A percentile compares a stretch with the other conserved stretches of the same genome.
Evolutionary conservation across 2,329 filamentous ascomycete genomes (phyloP).

Genomic region (Bipolaris bicolor): DNA sequence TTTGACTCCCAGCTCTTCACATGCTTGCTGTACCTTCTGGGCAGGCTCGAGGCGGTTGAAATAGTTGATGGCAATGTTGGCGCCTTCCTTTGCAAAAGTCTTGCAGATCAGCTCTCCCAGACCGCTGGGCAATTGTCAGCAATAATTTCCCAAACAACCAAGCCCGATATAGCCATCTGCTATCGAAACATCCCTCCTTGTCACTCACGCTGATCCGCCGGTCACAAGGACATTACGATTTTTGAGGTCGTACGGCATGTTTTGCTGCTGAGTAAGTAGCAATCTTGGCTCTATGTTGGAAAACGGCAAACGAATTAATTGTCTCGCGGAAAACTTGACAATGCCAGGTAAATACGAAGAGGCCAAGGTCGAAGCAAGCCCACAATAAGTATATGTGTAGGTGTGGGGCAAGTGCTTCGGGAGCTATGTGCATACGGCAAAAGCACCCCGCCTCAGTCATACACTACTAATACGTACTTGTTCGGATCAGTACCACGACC

Average conservation of each 20-base stretch:
- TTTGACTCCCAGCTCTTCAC: constrained; percentile 60
- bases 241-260: constrained; percentile 68
- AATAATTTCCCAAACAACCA: background rate
- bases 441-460: no score
- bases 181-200: background rate
- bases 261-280: background rate
- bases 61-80: constrained; percentile 77
- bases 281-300: background rate
- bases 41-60: constrained; percentile 66
- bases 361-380: no score
- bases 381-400: background rate
- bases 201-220: constrained; percentile 65
- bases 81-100: constrained; percentile 71
- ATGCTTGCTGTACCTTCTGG: constrained; percentile 61
- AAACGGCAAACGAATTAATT: background rate
- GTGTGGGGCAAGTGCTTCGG: background rate
- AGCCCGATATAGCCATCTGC: background rate
- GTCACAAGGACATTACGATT: constrained; percentile 69
- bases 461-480: no score
- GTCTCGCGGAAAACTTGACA: background rate
- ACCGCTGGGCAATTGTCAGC: constrained; percentile 56
- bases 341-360: background rate
- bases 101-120: constrained; percentile 72
- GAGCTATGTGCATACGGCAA: no score
- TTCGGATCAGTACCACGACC: no score